phyloP scores from a whole-genome alignment of 1,139 yeast genomes.

The Scheffersomyces illinoinensis region DNA sequence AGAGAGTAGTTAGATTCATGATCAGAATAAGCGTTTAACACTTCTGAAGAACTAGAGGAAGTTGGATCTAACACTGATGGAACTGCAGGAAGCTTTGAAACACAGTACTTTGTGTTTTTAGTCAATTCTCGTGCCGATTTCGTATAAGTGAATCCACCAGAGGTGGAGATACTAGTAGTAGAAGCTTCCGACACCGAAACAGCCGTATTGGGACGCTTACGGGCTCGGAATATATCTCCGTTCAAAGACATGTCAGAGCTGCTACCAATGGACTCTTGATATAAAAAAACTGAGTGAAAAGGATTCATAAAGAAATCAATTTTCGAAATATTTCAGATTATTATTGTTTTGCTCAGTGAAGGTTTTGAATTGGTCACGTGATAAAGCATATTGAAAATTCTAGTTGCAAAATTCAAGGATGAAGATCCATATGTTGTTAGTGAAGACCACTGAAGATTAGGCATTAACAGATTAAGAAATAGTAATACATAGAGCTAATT shows the following conservation, averaged over 20 bases:
- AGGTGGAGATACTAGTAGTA: background rate
- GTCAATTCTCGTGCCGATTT: constrained; percentile 49
- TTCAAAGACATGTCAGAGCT: background rate
- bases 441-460: background rate
- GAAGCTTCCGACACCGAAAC: background rate
- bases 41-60: constrained; percentile 10
- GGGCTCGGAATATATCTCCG: constrained; percentile 1
- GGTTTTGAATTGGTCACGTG: background rate
- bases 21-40: constrained; percentile 55
- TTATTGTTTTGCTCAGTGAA: background rate
- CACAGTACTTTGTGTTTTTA: constrained; percentile 58
- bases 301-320: background rate
- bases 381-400: too few relatives aligned
- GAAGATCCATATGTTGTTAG: background rate
- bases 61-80: constrained; percentile 42
- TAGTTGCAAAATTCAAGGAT: background rate
- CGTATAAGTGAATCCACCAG: background rate
- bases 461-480: too few relatives aligned
- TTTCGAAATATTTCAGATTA: background rate
- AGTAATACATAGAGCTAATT: too few relatives aligned
- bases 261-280: background rate
- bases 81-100: constrained; percentile 58
- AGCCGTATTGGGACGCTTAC: background rate
- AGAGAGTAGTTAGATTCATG: constrained; percentile 56
- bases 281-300: background rate